These are phyloP conservation scores for Lasiosphaeria miniovina DNA, from an alignment of 495 filamentous ascomycete species.

Conservation along the genomic window DNA sequence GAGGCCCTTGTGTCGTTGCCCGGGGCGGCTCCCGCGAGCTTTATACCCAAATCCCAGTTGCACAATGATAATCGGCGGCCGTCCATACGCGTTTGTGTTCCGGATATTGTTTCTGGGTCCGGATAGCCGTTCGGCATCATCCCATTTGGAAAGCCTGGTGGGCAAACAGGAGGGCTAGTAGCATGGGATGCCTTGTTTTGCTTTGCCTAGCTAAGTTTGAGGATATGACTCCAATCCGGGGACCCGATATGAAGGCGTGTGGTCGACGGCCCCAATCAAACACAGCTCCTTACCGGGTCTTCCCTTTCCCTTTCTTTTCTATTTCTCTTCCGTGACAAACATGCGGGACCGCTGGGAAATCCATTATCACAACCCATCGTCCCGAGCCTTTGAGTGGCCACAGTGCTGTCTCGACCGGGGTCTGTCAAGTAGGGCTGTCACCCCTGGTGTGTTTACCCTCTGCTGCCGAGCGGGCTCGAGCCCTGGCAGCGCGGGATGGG, in stretches of 20 bases:
- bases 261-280: no score
- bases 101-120: background rate
- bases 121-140: slow-evolving; percentile 4
- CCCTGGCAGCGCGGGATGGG: background rate
- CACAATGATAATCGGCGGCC: slow-evolving; percentile 1
- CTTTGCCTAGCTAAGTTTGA: background rate
- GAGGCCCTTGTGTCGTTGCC: no score
- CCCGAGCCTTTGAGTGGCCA: background rate
- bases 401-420: background rate
- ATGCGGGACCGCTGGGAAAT: no score
- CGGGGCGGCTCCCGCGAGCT: no score
- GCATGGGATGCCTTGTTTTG: background rate
- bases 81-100: slow-evolving; percentile 7
- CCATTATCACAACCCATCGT: no score
- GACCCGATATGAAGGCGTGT: background rate
- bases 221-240: background rate
- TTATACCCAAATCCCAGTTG: no score
- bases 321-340: no score
- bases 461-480: background rate
- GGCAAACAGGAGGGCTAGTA: background rate
- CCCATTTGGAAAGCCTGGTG: background rate
- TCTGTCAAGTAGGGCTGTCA: slow-evolving; percentile 1
- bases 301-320: no score
- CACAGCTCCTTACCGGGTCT: no score
- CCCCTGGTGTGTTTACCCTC: slow-evolving; percentile 1